Base-by-base conservation (phyloP, 169 alveolate genomes). In the Hammondia hammondi region DNA sequence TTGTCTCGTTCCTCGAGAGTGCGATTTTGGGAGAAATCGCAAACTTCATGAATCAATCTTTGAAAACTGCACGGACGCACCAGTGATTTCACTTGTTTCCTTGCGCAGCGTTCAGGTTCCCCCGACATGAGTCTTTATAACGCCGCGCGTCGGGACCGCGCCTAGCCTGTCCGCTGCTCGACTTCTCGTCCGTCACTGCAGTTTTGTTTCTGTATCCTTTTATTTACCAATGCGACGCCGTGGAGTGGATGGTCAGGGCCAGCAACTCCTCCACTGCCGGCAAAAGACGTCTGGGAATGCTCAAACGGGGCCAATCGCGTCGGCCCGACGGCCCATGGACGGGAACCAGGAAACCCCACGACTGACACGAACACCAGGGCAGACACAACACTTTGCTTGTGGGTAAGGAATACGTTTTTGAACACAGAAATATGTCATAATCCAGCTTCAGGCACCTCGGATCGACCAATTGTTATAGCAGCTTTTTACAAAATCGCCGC, bases 61-160 rank as follows among this genome's bases (percentile, higher is more conserved):
- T 7, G 77, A 27, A 67, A 67, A 67, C 12, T 21, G 32, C 77
- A 4, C 77, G 27, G 32, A 29, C 6, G 77, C 32, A 67, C 32
- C 77, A 67, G 24, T 27, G 77, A 9, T 4, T 67, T 67, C 24
- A 67, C n/a, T 17, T 4, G 77, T 0, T 17, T 67, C 77, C 27
- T 52, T 14, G 61, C 32, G 77, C 77, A 17, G 77, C 27, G 77
- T 17, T 29, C 9, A 21, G 77, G 35, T 67, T 67, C 14, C 77
- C 77, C 35, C 24, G 77, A 67, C 32, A 14, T 27, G 32, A 21
- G 77, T 6, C 24, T 27, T 17, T 67, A 67, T 27, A 3, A 29
- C 77, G n/a, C 77, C 77, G 77, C 77, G 77, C 77, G 77, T 17
- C 77, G 77, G 77, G 77, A 67, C 21, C 77, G 77, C 77, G 77